Evolutionary conservation across 169 alveolate species (phyloP), one percentile per base, ranked within the genome.

Genomic region (Cryptosporidium tyzzeri): DNA sequence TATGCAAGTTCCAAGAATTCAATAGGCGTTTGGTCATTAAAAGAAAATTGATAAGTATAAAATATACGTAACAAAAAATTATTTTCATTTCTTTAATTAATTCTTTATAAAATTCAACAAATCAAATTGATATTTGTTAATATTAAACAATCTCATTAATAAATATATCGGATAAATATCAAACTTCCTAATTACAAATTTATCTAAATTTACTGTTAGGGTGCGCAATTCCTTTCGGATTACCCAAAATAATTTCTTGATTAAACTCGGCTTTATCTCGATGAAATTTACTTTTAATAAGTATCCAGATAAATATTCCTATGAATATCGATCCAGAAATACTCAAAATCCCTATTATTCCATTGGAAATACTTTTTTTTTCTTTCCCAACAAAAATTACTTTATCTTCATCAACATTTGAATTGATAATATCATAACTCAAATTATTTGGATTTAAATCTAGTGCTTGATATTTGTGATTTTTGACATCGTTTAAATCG

Each of bases 161-260:
- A 48, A 12, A n/a, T 31, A 55, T 23, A 1, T 23, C 35, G 7
- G 26, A 7, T n/a, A 8, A 16, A 26, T 55, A 35, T 4, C 35
- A 55, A 23, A 55, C 5, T 23, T 0, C 35, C 1, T 23, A 23
- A 9, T 26, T 2, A 21, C 1, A 55, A 8, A 4, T 8, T 55
- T 21, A 55, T 55, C 35, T 16, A 7, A 55, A 55, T 21, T 65
- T 33, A 31, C 12, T 23, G 35, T 71, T 73, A 3, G 86, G 86
- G 26, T 80, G 68, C 14, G 37, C 18, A 39, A 44, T 26, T 18
- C 39, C 31, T 33, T 65, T 48, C 23, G 69, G 80, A 14, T 21
- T n/a, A 41, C 89, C 89, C 51, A 80, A 80, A 16, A 80, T 80
- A 0, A 1, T 21, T 31, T 80, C 89, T 80, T 80, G 89, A 39